Conservation (phyloP, 371 early-diverging fungal species). For the Mucor plumbeus region DNA sequence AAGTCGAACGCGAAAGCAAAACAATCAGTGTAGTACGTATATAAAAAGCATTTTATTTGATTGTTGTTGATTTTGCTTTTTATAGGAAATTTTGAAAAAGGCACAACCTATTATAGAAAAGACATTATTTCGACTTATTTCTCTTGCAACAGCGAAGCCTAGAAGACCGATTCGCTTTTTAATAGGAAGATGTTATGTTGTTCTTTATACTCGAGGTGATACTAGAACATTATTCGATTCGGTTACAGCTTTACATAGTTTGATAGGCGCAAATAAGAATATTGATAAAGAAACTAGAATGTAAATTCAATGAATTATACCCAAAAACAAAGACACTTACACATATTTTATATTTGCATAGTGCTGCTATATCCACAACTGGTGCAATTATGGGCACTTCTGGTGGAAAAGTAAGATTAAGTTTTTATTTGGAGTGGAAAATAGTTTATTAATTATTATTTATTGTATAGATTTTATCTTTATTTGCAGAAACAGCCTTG, state of each 20-base stretch:
- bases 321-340: background rate
- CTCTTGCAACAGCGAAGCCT: conserved; percentile 71
- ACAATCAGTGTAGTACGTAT: conserved; percentile 52
- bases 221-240: conserved; percentile 80
- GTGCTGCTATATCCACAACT: conserved; percentile 78
- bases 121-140: conserved; percentile 66
- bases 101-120: conserved; percentile 74
- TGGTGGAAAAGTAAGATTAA: conserved; percentile 60
- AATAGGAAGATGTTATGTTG: conserved; percentile 76
- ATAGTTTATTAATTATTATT: background rate
- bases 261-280: conserved; percentile 69
- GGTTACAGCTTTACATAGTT: conserved; percentile 69
- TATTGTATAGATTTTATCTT: conserved; percentile 61
- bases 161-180: conserved; percentile 78
- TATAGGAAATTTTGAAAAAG: conserved; percentile 65
- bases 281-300: conserved; percentile 67
- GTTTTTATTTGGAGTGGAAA: background rate
- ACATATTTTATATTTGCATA: conserved; percentile 30
- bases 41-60: background rate
- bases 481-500: conserved; percentile 80
- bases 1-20: conserved; percentile 72
- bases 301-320: conserved; percentile 31
- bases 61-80: too few species aligned
- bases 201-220: conserved; percentile 76
- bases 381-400: conserved; percentile 74